Conservation (phyloP, 768 basidiomycete species). For the Trametes maxima region DNA sequence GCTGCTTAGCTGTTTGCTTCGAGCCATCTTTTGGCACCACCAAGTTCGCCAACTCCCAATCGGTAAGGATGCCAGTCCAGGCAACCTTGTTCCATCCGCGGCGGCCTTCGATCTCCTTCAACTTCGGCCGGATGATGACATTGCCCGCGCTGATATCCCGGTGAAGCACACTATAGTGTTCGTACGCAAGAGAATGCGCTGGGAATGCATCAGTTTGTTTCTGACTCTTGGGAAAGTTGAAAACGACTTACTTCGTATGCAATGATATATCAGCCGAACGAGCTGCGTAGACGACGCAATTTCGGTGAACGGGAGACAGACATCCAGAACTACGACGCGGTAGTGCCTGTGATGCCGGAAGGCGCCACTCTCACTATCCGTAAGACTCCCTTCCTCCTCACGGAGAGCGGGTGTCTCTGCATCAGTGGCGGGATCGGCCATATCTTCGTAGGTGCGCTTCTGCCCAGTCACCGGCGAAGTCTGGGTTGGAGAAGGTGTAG, state of each 20-base stretch:
- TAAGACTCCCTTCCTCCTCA: not conserved
- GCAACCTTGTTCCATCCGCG: not conserved
- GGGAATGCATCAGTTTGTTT: not conserved
- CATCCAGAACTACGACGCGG: slow-evolving; percentile 12
- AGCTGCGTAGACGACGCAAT: not conserved
- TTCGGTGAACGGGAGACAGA: slow-evolving; percentile 2
- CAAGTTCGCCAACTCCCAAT: slow-evolving; percentile 8
- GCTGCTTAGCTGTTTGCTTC: not conserved
- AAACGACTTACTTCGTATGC: not conserved
- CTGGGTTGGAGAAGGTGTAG: no score
- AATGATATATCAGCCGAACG: not conserved
- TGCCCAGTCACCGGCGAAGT: not conserved
- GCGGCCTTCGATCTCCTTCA: not conserved
- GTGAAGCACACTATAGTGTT: not conserved
- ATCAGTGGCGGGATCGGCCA: no score
- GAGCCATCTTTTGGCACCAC: not conserved
- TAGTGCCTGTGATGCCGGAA: slow-evolving; percentile 8
- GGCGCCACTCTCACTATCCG: no score
- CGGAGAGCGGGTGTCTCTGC: not conserved
- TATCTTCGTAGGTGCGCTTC: not conserved
- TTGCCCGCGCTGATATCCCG: slow-evolving; percentile 13
- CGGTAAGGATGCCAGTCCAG: slow-evolving; percentile 4
- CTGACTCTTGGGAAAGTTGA: no score
- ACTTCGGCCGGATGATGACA: not conserved
- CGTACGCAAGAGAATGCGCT: not conserved